These are phyloP conservation scores for Centrapalus pauciflorus DNA, from an alignment of 129 eudicot genomes.

Conservation along the genomic window DNA sequence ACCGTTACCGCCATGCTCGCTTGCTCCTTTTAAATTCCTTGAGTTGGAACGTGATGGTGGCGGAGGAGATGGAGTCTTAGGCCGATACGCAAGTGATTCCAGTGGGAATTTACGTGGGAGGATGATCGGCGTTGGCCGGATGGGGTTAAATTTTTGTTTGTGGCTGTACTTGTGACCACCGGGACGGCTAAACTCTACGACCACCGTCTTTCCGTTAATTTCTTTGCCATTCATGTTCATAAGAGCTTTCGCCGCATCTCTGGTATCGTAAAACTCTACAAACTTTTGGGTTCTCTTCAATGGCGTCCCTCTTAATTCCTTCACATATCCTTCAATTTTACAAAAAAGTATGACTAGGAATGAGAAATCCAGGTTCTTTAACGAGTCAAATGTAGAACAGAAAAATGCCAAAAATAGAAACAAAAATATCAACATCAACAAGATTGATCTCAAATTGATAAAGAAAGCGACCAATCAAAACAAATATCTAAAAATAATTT, in stretches of 20 bases:
- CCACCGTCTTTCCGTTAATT: conserved; percentile 43
- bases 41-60: background rate
- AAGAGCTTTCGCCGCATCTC: conserved; percentile 66
- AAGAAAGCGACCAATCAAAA: conserved; percentile 39
- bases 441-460: conserved; percentile 21
- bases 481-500: conserved; percentile 1
- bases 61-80: conserved; percentile 1
- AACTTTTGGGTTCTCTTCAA: conserved; percentile 61
- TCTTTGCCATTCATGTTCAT: conserved; percentile 50
- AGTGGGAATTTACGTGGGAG: background rate
- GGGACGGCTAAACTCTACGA: conserved; percentile 74
- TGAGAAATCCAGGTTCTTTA: background rate
- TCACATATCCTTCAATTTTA: conserved; percentile 48
- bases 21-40: background rate
- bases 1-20: background rate
- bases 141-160: background rate
- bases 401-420: conserved; percentile 25
- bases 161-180: conserved; percentile 41
- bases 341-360: background rate
- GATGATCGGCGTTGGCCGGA: background rate
- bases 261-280: conserved; percentile 75
- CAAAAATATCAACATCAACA: conserved; percentile 28
- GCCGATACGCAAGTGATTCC: conserved; percentile 10
- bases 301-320: conserved; percentile 83
- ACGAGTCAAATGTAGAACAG: conserved; percentile 26